A percentile compares a stretch with the other conserved stretches of the same genome.
phyloP scores from a whole-genome alignment of 2,329 filamentous ascomycete genomes.

The Geosmithia flava region DNA sequence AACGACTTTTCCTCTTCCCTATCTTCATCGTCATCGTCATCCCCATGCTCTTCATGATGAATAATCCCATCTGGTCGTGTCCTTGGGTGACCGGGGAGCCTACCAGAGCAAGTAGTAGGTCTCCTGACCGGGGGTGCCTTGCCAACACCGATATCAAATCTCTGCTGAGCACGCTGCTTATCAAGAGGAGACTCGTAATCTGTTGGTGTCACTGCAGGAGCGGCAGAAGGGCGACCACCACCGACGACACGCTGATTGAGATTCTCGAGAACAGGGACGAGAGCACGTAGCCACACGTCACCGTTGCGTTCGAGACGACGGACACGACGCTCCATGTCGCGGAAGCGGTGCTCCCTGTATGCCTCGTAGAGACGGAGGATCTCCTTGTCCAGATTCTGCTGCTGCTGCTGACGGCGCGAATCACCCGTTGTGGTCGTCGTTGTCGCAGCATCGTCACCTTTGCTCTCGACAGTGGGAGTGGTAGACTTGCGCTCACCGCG shows the following conservation, averaged over 20 bases:
- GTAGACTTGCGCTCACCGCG: slow-evolving; percentile 5
- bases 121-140: slow-evolving; percentile 7
- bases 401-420: slow-evolving; percentile 6
- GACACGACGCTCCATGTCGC: slow-evolving; percentile 34
- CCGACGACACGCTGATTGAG: slow-evolving; percentile 11
- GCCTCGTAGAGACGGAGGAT: slow-evolving; percentile 24
- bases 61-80: no score
- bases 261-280: slow-evolving; percentile 31
- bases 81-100: background rate
- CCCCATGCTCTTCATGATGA: no score
- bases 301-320: slow-evolving; percentile 32
- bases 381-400: slow-evolving; percentile 17
- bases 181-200: no score
- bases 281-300: slow-evolving; percentile 29
- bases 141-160: slow-evolving; percentile 3
- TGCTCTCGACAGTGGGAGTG: background rate
- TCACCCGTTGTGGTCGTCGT: no score
- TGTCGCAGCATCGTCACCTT: slow-evolving; percentile 7
- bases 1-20: slow-evolving; percentile 8
- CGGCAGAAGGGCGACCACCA: no score
- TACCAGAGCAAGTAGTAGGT: slow-evolving; percentile 13
- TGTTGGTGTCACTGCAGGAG: no score
- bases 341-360: slow-evolving; percentile 26
- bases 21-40: background rate
- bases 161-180: background rate